These are phyloP conservation scores for Phytophthora palmivora DNA, from an alignment of 352 stramenopile genomes.

Conservation along the genomic window DNA sequence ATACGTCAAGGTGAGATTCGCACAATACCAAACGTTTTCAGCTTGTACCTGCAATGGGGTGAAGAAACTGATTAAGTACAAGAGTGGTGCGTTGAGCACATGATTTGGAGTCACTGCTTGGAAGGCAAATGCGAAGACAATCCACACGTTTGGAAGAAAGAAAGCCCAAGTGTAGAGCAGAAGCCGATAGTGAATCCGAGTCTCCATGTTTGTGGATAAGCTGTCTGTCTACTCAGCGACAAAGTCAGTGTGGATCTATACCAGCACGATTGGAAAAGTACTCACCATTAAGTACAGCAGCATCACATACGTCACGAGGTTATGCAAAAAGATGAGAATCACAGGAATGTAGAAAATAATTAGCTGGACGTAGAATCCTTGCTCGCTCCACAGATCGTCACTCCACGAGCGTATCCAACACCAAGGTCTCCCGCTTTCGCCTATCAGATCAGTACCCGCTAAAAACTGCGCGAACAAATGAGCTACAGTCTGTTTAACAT, in stretches of 20 bases:
- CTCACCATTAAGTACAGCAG: constrained; percentile 68
- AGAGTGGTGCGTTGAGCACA: constrained; percentile 49
- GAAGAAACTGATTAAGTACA: constrained; percentile 77
- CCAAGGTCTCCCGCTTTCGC: constrained; percentile 71
- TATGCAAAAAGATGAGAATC: constrained; percentile 60
- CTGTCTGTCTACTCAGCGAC: constrained; percentile 43
- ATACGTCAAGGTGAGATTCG: not conserved
- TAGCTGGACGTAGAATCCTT: constrained; percentile 69
- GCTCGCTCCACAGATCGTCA: constrained; percentile 53
- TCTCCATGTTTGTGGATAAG: constrained; percentile 72
- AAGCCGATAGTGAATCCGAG: constrained; percentile 71
- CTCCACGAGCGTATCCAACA: constrained; percentile 83
- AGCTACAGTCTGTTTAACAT: constrained; percentile 44
- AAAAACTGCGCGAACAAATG: constrained; percentile 57
- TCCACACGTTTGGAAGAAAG: constrained; percentile 59
- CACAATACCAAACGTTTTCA: not conserved
- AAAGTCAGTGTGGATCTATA: not conserved
- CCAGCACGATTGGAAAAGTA: not conserved
- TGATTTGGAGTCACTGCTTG: constrained; percentile 57
- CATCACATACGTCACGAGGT: constrained; percentile 64
- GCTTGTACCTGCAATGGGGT: constrained; percentile 67
- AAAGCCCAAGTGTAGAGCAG: constrained; percentile 70
- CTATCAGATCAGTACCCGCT: constrained; percentile 57
- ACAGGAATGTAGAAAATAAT: constrained; percentile 67
- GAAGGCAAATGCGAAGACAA: constrained; percentile 51